Conservation (phyloP, 441 rosid genomes). For the Jatropha multifida region DNA sequence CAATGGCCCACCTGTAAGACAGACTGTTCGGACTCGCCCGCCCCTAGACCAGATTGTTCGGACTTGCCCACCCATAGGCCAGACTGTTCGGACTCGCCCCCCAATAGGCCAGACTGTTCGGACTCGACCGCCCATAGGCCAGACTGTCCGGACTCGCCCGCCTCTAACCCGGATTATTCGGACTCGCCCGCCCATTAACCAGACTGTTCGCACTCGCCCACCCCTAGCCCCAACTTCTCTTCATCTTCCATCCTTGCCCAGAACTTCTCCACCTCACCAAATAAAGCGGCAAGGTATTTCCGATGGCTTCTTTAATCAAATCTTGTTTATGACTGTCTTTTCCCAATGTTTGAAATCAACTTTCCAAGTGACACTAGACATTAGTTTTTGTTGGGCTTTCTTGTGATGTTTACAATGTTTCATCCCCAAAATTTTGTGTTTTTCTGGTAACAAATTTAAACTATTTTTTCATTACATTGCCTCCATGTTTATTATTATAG, state of each 20-base stretch:
- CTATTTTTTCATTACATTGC: not conserved
- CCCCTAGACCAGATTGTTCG: not conserved
- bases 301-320: not conserved
- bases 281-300: constrained; percentile 24
- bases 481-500: not conserved
- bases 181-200: not conserved
- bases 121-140: not conserved
- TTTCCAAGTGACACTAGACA: not conserved
- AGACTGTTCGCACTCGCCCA: not conserved
- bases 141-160: not conserved
- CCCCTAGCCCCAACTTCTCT: not conserved
- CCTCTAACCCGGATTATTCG: not conserved
- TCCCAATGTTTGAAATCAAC: not conserved
- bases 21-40: not conserved
- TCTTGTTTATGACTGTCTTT: not conserved
- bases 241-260: not conserved
- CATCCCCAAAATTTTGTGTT: not conserved
- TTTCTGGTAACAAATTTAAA: not conserved
- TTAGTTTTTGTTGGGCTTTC: not conserved
- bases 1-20: not conserved
- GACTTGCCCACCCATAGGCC: not conserved
- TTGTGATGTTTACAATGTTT: not conserved
- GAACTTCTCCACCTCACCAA: not conserved
- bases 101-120: not conserved
- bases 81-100: not conserved